Evolutionary conservation across 257 asterid genomes (phyloP).

Genomic region (Solanum neorickii): DNA sequence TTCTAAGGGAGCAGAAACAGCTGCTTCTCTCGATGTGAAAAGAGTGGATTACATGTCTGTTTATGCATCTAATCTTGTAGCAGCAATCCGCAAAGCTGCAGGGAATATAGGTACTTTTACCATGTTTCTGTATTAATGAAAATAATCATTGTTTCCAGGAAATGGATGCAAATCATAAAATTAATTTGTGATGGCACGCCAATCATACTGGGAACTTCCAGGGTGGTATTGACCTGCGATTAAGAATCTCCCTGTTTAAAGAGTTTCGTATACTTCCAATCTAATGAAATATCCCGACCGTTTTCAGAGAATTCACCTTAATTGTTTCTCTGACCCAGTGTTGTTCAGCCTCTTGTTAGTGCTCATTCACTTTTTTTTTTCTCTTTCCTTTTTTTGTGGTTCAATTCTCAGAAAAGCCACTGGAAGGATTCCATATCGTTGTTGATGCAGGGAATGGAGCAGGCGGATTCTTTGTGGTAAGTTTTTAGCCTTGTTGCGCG

Average conservation of each 20-base stretch:
- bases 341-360: not conserved
- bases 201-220: not conserved
- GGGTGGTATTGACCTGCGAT: not conserved
- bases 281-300: not conserved
- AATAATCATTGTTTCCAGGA: not conserved
- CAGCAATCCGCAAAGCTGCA: constrained; percentile 92
- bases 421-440: constrained; percentile 92
- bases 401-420: constrained; percentile 72
- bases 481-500: constrained; percentile 3
- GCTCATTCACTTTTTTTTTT: not conserved
- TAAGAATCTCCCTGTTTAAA: not conserved
- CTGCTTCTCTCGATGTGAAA: constrained; percentile 39
- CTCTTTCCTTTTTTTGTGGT: constrained; percentile 11
- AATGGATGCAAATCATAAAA: not conserved
- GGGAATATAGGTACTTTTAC: constrained; percentile 45
- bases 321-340: not conserved
- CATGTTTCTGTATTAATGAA: not conserved
- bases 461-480: constrained; percentile 95
- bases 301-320: not conserved
- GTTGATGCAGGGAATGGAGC: constrained; percentile 99
- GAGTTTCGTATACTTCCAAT: not conserved
- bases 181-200: not conserved
- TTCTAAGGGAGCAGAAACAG: constrained; percentile 28
- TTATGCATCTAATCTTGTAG: constrained; percentile 87
- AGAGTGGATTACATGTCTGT: constrained; percentile 80